Conservation (phyloP, 2,329 filamentous ascomycete genomes). For the Curvularia eragrostidis region DNA sequence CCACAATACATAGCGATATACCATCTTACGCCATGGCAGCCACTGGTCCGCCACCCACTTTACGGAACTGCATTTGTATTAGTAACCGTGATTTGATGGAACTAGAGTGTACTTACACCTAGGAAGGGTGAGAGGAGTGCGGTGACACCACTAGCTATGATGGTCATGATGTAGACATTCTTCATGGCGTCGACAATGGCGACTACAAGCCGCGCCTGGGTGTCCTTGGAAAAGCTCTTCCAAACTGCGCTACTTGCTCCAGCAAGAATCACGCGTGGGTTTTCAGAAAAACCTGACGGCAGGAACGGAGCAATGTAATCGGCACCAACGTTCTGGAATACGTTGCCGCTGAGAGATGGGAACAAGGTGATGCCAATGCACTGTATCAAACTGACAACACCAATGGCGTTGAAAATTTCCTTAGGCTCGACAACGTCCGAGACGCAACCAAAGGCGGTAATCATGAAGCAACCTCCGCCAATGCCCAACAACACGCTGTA, state of each 20-base stretch:
- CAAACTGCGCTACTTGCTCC: conserved; percentile 2
- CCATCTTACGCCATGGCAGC: not conserved
- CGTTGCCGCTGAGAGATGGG: conserved; percentile 4
- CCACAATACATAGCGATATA: conserved; percentile 28
- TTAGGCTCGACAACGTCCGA: conserved; percentile 18
- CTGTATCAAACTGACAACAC: conserved; percentile 25
- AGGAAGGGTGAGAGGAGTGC: conserved; percentile 1
- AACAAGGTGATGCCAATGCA: conserved; percentile 18
- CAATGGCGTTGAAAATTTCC: conserved; percentile 17
- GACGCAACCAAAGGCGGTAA: conserved; percentile 21
- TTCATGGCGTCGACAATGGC: conserved; percentile 11
- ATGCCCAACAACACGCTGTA: conserved; percentile 28
- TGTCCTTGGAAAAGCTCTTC: conserved; percentile 2
- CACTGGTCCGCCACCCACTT: not conserved
- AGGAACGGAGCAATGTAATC: conserved; percentile 1
- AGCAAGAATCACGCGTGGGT: conserved; percentile 3
- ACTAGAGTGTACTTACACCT: not conserved
- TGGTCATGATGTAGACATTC: conserved; percentile 12
- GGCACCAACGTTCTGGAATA: conserved; percentile 12
- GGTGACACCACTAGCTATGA: not conserved
- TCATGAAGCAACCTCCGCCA: conserved; percentile 26
- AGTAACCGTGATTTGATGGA: not conserved
- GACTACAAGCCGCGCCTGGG: conserved; percentile 2
- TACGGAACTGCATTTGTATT: not conserved
- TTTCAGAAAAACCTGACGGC: conserved; percentile 5